Base-by-base conservation (phyloP, 2,329 filamentous ascomycete genomes). In the Chrysosphaeria jannelii region DNA sequence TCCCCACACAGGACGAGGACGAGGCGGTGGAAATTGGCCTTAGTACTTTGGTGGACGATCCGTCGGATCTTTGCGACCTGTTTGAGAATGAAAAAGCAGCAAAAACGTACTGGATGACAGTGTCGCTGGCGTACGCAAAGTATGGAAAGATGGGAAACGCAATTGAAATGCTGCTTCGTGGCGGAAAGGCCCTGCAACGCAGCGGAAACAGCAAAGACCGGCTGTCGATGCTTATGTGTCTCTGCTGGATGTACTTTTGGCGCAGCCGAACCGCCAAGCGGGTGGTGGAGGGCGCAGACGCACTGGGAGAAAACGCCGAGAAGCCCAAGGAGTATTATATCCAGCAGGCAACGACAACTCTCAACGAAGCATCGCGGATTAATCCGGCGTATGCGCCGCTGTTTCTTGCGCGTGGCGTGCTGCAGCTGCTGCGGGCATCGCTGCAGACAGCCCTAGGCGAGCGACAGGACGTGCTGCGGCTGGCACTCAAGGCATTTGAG, bases 21-120 rank as follows among this genome's bases (percentile, higher is more conserved):
- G 61, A 78, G 37, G 62, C 60, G 25, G 85, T 97, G 42, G 85
- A 93, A 48, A 75, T 97, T 37, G 75, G 88, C 39, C 62, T 93
- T 25, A 70, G 79, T 39, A 75, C 81, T 32, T 64, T 91, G 19
- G 62, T 79, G 29, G 85, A 93, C 41, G 85, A 93, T 39, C 75
- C 76, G 11, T 90, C 74, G 22, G 85, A 97, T 48, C 58, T 97
- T 5, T 97, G 85, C 43, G 85, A 75, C 14, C 57, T 97, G 23
- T 64, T 97, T 31, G 81, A 97, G 47, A 89, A 85, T 38, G 88
- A 97, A 44, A 66, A 69, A 37, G 79, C 78, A 10, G 70, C 75
- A 18, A 78, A 81, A 36, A 75, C 68, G 24, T 88, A 88, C 35
- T 97, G 88, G 88, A 81, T 97, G 54, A 81, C 76, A n/a, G 85